Percentiles rank a stretch among this genome's conserved stretches.
Conservation (phyloP, 805 yeast genomes). For the Nakazawaea wyomingensis region DNA sequence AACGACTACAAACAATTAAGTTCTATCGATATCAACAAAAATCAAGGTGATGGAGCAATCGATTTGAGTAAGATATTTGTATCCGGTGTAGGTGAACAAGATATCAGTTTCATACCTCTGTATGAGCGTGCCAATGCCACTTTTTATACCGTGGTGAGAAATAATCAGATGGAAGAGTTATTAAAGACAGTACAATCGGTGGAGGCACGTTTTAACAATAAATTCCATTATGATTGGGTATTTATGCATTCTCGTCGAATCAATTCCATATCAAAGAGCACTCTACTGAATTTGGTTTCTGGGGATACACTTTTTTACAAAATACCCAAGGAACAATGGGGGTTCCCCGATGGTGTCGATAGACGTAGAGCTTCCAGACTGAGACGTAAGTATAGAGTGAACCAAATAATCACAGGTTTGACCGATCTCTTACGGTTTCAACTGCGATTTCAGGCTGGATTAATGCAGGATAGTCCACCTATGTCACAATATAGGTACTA, state of each 20-base stretch:
- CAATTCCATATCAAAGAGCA: conserved; percentile 57
- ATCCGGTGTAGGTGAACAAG: not conserved
- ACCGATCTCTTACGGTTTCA: conserved; percentile 37
- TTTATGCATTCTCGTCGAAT: conserved; percentile 76
- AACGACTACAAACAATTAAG: not conserved
- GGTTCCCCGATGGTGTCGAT: conserved; percentile 66
- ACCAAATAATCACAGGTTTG: conserved; percentile 24
- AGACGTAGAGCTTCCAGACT: conserved; percentile 40
- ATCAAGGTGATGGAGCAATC: not conserved
- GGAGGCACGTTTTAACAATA: conserved; percentile 76
- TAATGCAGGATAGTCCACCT: conserved; percentile 40
- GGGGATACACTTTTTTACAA: conserved; percentile 69
- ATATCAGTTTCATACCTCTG: conserved; percentile 3
- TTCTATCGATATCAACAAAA: not conserved
- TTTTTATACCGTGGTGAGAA: conserved; percentile 9
- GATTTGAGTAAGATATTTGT: not conserved
- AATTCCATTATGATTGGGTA: conserved; percentile 84
- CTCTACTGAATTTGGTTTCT: conserved; percentile 56
- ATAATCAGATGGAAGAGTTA: conserved; percentile 1
- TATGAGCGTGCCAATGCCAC: conserved; percentile 12
- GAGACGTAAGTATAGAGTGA: conserved; percentile 26
- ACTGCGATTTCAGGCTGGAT: conserved; percentile 53
- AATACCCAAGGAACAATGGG: conserved; percentile 69
- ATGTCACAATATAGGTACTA: conserved; percentile 45
- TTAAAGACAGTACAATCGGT: conserved; percentile 39